Evolutionary conservation across 2,329 filamentous ascomycete genomes (phyloP), one percentile per base, ranked within the genome.

Genomic region (Apiospora marii): DNA sequence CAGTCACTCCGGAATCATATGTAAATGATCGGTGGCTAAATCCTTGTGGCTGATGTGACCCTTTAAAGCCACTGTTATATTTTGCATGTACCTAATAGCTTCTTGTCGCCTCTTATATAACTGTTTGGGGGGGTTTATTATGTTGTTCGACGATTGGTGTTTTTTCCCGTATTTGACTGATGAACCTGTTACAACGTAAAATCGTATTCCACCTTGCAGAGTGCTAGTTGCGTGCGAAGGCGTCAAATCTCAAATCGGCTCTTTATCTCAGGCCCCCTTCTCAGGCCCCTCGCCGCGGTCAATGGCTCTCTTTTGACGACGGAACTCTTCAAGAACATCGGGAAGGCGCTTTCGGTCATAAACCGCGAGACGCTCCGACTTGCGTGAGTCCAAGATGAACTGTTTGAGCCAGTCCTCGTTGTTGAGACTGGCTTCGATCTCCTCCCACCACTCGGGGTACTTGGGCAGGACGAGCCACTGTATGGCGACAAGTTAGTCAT

Each of bases 311-410:
- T 27, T 48, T 24, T 48, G 67, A 30, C 61, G 13, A 74, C 76
- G 48, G 53, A 67, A 51, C 44, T 64, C 64, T 37, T 69, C 22
- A 58, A 72, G 46, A 58, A 68, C 27, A 51, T 10, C 22, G 67
- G 73, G 6, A 68, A 49, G 2, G 51, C 67, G 19, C n/a, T 71
- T 51, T 67, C 72, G 58, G 41, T 14, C 4, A 12, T n/a, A 22
- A 41, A 41, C 58, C 10, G 58, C 30, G 5, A 41, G 34, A 14
- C 58, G 58, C 51, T 70, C 75, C n/a, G 71, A 74, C 24, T 46
- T 72, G 37, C 70, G 73, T 10, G 77, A 78, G 58, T 80, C 78
- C 44, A 78, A 69, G 34, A 78, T 74, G 64, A 80, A 80, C 16
- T 74, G 73, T 30, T 69, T 43, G 2, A 77, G 67, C 76, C 76